Percentiles rank a stretch among this genome's conserved stretches.
phyloP scores from a whole-genome alignment of 2,329 filamentous ascomycete species.

The Alternaria burnsii region DNA sequence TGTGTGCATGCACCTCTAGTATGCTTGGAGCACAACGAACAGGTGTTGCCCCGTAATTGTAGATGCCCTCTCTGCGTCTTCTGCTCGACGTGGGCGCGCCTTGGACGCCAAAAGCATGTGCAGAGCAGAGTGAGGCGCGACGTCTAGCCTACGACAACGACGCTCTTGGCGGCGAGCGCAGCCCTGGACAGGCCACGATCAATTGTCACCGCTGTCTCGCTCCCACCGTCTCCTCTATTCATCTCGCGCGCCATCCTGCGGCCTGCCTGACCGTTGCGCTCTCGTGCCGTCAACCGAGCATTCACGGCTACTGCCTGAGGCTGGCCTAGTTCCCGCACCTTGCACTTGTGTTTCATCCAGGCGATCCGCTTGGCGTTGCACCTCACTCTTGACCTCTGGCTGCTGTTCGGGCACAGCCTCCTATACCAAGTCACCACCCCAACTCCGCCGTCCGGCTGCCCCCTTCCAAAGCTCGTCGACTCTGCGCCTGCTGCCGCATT shows the following conservation, averaged over 20 bases:
- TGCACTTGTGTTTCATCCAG: conserved; percentile 28
- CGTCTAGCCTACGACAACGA: not conserved
- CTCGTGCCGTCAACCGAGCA: conserved; percentile 6
- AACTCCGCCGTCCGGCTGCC: conserved; percentile 31
- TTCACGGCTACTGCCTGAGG: conserved; percentile 22
- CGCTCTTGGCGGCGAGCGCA: not conserved
- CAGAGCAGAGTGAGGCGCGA: conserved; percentile 3
- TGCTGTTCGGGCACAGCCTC: conserved; percentile 32
- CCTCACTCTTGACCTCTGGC: conserved; percentile 29
- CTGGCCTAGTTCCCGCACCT: conserved; percentile 32
- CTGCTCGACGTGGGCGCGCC: conserved; percentile 7
- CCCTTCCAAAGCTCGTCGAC: conserved; percentile 18
- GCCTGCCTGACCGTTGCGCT: conserved; percentile 1
- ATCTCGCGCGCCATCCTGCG: not conserved
- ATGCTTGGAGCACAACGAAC: conserved; percentile 11
- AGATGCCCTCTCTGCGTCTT: not conserved
- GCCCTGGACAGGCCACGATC: not conserved
- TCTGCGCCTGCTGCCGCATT: conserved; percentile 31
- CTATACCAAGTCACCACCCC: conserved; percentile 25
- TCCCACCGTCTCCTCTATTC: not conserved
- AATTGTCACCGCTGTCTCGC: not conserved
- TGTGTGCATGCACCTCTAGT: conserved; percentile 16
- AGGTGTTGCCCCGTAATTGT: conserved; percentile 17
- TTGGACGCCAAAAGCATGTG: not conserved
- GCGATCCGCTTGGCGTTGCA: conserved; percentile 33